Percentiles rank a stretch among this genome's conserved stretches.
Conservation (phyloP, 1,284 basidiomycete species). For the Cystobasidiaceae sp. region DNA sequence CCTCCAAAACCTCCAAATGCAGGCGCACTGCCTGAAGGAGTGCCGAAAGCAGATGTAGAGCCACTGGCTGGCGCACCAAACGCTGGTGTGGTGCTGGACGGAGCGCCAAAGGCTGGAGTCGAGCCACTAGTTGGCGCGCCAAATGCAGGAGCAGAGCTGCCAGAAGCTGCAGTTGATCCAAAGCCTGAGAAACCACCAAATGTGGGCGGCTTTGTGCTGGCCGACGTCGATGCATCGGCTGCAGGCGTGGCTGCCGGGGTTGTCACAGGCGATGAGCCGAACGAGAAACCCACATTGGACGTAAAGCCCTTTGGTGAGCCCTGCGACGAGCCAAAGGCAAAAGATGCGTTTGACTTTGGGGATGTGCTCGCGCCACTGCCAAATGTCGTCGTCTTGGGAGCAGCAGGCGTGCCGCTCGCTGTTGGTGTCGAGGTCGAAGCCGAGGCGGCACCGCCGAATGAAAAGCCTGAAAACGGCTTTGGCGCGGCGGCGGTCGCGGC, state of each 20-base stretch:
- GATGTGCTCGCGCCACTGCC: background rate
- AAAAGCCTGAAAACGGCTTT: constrained; percentile 5
- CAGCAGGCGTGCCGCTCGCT: background rate
- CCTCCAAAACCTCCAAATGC: background rate
- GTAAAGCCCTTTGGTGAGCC: constrained; percentile 12
- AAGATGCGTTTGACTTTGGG: background rate
- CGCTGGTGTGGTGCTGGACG: background rate
- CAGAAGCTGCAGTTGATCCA: background rate
- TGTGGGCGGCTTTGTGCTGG: no score
- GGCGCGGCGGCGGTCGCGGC: background rate
- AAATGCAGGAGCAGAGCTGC: background rate
- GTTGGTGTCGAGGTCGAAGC: background rate
- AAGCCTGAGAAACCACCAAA: no score
- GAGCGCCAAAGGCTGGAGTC: background rate
- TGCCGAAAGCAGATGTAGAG: background rate
- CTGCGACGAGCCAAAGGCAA: constrained; percentile 17
- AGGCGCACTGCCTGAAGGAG: background rate
- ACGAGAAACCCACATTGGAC: constrained; percentile 11
- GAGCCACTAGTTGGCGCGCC: background rate
- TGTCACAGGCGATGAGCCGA: constrained; percentile 10
- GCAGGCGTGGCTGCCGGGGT: background rate
- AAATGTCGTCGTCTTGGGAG: background rate
- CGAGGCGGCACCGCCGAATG: background rate
- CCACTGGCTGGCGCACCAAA: background rate
- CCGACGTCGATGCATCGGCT: background rate